Evolutionary conservation across 108 stramenopile genomes (phyloP), one percentile per base, ranked within the genome.

Genomic region (Seminavis robusta): DNA sequence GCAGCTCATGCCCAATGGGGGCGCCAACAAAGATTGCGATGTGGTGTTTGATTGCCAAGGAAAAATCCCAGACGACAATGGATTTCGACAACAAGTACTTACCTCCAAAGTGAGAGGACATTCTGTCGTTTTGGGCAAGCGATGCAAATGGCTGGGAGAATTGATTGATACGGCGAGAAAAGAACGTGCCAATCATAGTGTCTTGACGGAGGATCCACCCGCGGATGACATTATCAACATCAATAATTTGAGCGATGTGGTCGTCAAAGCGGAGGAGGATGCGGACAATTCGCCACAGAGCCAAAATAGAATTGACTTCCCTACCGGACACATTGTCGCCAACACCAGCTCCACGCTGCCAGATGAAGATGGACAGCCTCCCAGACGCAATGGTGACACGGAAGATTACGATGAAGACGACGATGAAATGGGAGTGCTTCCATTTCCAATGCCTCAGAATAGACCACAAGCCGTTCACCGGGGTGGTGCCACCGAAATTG

Each of bases 21-120:
- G 51, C 20, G 52, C 73, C 16, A 37, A 45, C 36, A 37, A 48
- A 23, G 47, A 60, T 32, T 67, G 74, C 30, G 85, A 87, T 63
- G 67, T 91, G 3, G 65, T 88, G 8, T 50, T 92, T 8, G 82
- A 88, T 56, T 92, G 90, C 48, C 53, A 56, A 42, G 86, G 86
- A 3, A 85, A 69, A 20, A 57, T 88, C 1, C 51, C 70, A 28
- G 85, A 87, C 54, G 84, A 86, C 41, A 52, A 66, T 56, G 89
- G 85, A 27, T 63, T 64, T 21, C 80, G 78, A 34, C 85, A 90
- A 57, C 62, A 80, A 32, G 80, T 86, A 0, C 44, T 86, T 39
- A 71, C 63, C 11, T 83, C 59, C 16, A 59, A 47, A 9, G 63
- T 92, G 16, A 53, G 69, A 16, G 86, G 79, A 19, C 77, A 93